These are phyloP conservation scores for Bromus sterilis DNA, from an alignment of 176 grass and related monocot genomes.

Conservation along the genomic window DNA sequence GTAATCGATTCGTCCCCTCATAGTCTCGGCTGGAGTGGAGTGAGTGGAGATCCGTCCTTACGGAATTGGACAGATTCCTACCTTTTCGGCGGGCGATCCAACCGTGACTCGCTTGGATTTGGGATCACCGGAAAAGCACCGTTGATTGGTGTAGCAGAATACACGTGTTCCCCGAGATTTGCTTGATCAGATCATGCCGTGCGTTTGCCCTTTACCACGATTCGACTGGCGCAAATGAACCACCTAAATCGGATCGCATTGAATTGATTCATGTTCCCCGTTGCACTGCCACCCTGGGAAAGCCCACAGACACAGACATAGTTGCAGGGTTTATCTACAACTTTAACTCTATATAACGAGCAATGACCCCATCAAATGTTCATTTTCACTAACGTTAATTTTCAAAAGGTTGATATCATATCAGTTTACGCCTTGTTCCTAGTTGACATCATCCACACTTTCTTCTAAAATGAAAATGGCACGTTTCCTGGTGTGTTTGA, in stretches of 20 bases:
- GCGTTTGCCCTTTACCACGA: too few species aligned
- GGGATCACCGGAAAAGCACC: not conserved
- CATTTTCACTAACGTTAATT: not conserved
- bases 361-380: not conserved
- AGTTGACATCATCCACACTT: not conserved
- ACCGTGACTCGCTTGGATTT: not conserved
- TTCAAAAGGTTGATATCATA: not conserved
- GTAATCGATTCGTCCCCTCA: not conserved
- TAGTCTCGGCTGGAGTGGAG: not conserved
- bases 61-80: too few species aligned
- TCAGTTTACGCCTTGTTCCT: not conserved
- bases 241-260: not conserved
- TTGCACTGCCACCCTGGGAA: not conserved
- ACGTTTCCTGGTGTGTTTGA: not conserved
- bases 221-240: not conserved
- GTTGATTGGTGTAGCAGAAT: not conserved
- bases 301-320: not conserved
- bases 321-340: not conserved
- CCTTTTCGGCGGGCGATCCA: not conserved
- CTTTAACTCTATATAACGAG: not conserved
- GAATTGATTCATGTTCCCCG: not conserved
- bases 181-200: not conserved
- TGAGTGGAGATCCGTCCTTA: not conserved
- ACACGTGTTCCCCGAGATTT: not conserved
- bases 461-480: not conserved